Conservation (phyloP, 2,329 filamentous ascomycete genomes). For the Sporothrix pseudoabietina region DNA sequence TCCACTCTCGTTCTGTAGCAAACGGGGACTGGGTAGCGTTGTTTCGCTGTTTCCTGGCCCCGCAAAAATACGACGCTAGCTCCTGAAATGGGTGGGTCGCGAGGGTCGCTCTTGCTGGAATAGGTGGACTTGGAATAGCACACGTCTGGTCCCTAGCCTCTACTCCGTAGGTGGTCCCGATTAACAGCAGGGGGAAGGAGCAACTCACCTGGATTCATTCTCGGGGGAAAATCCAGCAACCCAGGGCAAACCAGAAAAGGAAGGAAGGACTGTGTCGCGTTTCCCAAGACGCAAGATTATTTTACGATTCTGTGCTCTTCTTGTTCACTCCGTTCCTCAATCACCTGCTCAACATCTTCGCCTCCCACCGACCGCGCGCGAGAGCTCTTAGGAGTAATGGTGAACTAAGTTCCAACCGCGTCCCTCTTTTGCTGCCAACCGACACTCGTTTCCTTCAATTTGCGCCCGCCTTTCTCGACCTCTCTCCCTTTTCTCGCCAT, state of each 20-base stretch:
- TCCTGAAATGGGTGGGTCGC: constrained; percentile 30
- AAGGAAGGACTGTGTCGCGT: constrained; percentile 29
- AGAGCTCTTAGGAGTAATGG: background rate
- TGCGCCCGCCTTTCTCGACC: background rate
- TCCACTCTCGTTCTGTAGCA: constrained; percentile 14
- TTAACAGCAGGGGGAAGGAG: constrained; percentile 27
- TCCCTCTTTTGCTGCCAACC: background rate
- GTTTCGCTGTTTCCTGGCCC: constrained; percentile 29
- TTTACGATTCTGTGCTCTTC: background rate
- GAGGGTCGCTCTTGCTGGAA: constrained; percentile 16
- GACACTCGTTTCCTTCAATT: background rate
- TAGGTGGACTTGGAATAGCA: background rate
- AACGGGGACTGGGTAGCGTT: constrained; percentile 24
- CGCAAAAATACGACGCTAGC: constrained; percentile 30
- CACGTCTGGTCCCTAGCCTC: constrained; percentile 5
- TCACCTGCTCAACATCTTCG: background rate
- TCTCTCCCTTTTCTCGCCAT: constrained; percentile 14
- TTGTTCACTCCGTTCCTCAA: background rate
- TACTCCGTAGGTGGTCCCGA: background rate
- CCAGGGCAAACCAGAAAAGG: constrained; percentile 8
- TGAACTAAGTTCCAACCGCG: constrained; percentile 13
- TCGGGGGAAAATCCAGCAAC: background rate
- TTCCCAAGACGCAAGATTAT: constrained; percentile 5
- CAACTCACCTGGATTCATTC: constrained; percentile 5
- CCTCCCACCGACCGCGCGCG: constrained; percentile 16